Evolutionary conservation across 1,284 basidiomycete species (phyloP), one percentile per base, ranked within the genome.

Genomic region (Sanghuangporus sanghuang): DNA sequence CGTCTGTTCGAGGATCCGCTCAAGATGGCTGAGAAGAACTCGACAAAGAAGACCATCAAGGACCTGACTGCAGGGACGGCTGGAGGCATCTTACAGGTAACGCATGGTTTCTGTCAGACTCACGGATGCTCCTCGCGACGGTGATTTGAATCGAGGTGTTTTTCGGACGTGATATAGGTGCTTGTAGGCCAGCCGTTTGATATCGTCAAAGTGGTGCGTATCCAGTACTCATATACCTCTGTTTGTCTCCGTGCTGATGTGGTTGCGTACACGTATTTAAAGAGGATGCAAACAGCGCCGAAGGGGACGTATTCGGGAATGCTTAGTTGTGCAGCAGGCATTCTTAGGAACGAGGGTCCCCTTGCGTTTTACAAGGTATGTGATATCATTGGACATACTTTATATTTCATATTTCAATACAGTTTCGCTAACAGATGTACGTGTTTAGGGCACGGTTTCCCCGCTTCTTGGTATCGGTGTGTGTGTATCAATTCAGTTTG

Each of bases 401-500:
- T n/a, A 18, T 16, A n/a, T 42, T 42, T 42, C 16, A n/a, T 46
- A 46, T n/a, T n/a, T n/a, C n/a, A n/a, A n/a, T 6, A n/a, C 9
- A 16, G 44, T 46, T 12, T 18, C 21, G 21, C 44, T n/a, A 16
- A 18, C 21, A 18, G 32, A 27, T 59, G 38, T 27, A 14, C 14
- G 50, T 38, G 57, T 50, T 18, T 66, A 95, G 93, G 96, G 96
- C 54, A 98, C 96, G 0, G 77, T 96, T 46, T 93, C 95, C 6
- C 96, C 96, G 8, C 79, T 99, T 18, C 79, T 98, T 27, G 96
- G 96, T 46, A 97, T 98, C 66, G 96, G 96, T 68, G 82, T 90
- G 48, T 96, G 96, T 73, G 96, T 98, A 2, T 96, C 94, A 9
- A 96, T 99, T 72, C 96, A 99, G 74, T 99, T 99, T 72, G 96